Base-by-base conservation (phyloP, 1,284 basidiomycete species). In the Pisolithus thermaeus region DNA sequence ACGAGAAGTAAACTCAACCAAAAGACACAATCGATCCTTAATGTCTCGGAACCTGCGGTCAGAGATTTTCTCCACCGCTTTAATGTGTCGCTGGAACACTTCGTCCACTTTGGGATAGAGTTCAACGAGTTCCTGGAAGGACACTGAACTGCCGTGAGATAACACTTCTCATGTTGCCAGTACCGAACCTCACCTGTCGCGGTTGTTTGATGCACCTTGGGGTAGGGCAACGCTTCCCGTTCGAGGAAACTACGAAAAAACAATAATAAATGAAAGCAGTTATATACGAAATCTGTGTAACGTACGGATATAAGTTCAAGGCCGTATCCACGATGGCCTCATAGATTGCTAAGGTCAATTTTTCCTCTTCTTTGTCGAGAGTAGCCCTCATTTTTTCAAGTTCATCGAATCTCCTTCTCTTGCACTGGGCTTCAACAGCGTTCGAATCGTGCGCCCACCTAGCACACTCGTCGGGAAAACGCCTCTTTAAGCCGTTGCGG, bases 221-320 rank as follows among this genome's bases (percentile, higher is more conserved):
- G 1, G 20, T 49, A 57, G 5, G 6, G 7, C 7, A 62, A 69
- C 0, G 11, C 22, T 7, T 9, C 52, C 2, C 50, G 56, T 16
- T 64, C 53, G 43, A 57, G 53, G 41, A 46, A 56, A 18, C 63
- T 66, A 22, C 28, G 1, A 35, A 18, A 22, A 32, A 7, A 14
- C 22, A 12, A 3, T 2, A 0, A 22, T 52, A 3, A 51, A 40
- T 12, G 20, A 1, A 41, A 7, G 18, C 3, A 39, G 28, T 35
- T 35, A 28, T 14, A 25, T 8, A 0, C 1, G 9, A 45, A 7
- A 2, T 1, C 36, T 22, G 5, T 20, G 12, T 7, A 4, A 57
- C 68, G 45, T 49, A 71, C 70, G 65, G 61, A 51, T 62, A 71
- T 4, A 57, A 6, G 11, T n/a, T 16, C 16, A 54, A 2, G 1